Conservation (phyloP, 169 alveolate genomes). For the Miamiensis avidus region DNA sequence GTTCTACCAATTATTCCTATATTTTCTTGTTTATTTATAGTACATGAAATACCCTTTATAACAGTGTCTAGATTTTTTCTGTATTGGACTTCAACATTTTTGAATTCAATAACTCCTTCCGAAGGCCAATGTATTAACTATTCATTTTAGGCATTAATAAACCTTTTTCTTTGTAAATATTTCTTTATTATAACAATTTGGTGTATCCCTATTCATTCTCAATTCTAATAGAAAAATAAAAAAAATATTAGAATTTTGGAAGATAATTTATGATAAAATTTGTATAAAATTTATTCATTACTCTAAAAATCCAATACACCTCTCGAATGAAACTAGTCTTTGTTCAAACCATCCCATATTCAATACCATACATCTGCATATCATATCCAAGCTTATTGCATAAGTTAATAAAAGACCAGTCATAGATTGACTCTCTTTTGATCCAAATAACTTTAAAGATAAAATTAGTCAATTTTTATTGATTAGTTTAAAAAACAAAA, state of each 20-base stretch:
- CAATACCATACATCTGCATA: constrained; percentile 6
- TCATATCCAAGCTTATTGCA: constrained; percentile 29
- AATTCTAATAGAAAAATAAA: background rate
- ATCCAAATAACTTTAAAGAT: too few relatives aligned
- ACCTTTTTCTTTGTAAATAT: background rate
- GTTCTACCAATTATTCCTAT: constrained; percentile 85
- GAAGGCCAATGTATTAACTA: constrained; percentile 53
- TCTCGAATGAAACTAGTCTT: constrained; percentile 36
- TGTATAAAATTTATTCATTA: too few relatives aligned
- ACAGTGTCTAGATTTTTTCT: constrained; percentile 71
- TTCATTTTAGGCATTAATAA: background rate
- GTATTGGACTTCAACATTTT: constrained; percentile 51
- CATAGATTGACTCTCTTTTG: constrained; percentile 25
- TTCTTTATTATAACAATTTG: constrained; percentile 15
- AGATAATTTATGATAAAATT: background rate
- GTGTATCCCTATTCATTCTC: constrained; percentile 28
- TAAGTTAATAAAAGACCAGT: constrained; percentile 41
- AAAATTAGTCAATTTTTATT: too few relatives aligned
- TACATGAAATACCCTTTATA: constrained; percentile 50
- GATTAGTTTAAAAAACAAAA: too few relatives aligned
- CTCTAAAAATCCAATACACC: constrained; percentile 16
- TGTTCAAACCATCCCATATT: constrained; percentile 24
- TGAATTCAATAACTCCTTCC: constrained; percentile 60
- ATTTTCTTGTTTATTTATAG: constrained; percentile 65
- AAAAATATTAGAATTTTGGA: background rate